phyloP scores from a whole-genome alignment of 1,284 basidiomycete genomes.

The Pascua guehoae region DNA sequence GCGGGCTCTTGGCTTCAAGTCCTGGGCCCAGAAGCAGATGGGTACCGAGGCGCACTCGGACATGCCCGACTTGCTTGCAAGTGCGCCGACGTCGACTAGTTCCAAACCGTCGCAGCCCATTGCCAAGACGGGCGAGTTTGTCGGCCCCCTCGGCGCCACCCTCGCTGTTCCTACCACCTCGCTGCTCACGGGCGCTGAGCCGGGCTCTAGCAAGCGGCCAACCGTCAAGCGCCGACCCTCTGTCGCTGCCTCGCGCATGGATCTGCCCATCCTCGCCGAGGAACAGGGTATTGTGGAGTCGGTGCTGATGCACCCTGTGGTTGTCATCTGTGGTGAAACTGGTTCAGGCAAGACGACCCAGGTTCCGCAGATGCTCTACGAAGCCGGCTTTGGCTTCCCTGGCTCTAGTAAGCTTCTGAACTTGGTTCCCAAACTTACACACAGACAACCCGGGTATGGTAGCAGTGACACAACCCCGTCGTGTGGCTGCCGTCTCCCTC shows the following conservation, averaged over 20 bases:
- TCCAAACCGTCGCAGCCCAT: conserved; percentile 16
- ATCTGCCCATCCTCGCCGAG: conserved; percentile 86
- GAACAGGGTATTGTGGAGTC: conserved; percentile 94
- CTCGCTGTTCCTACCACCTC: conserved; percentile 42
- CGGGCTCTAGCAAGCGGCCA: conserved; percentile 54
- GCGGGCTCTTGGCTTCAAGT: conserved; percentile 65
- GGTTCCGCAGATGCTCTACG: conserved; percentile 87
- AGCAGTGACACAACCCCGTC: conserved; percentile 93
- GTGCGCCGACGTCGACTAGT: conserved; percentile 12
- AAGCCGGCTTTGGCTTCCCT: conserved; percentile 87
- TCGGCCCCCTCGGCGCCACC: conserved; percentile 46
- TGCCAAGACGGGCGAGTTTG: conserved; percentile 27
- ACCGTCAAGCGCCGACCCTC: conserved; percentile 65
- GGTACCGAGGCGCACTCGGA: conserved; percentile 13
- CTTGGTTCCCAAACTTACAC: no score
- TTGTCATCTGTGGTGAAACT: conserved; percentile 76
- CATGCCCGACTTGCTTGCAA: conserved; percentile 22
- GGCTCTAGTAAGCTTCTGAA: conserved; percentile 51
- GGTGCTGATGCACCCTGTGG: conserved; percentile 75
- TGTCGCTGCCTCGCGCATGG: conserved; percentile 71
- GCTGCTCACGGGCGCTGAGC: conserved; percentile 27
- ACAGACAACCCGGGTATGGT: conserved; percentile 95
- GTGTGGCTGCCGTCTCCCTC: conserved; percentile 96
- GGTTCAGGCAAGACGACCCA: conserved; percentile 99
- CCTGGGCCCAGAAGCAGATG: conserved; percentile 74